These are phyloP conservation scores for Claviceps pusilla DNA, from an alignment of 2,329 filamentous ascomycete species.

Conservation along the genomic window DNA sequence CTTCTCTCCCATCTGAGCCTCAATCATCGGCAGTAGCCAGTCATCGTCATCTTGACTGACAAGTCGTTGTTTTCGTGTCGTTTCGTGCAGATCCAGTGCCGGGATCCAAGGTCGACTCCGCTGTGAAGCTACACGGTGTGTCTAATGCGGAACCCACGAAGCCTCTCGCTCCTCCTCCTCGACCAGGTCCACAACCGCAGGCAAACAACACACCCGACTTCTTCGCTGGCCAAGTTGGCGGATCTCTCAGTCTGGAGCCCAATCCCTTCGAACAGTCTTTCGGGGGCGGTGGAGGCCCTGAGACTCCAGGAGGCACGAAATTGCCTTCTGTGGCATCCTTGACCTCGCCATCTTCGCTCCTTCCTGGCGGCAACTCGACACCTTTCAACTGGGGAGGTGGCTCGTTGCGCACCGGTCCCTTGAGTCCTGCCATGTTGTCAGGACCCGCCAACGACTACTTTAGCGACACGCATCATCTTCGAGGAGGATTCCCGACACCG, in stretches of 20 bases:
- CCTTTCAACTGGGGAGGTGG: conserved; percentile 68
- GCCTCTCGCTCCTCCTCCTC: conserved; percentile 56
- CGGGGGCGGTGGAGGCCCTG: conserved; percentile 44
- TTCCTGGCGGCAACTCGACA: conserved; percentile 57
- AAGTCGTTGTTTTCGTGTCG: conserved; percentile 6
- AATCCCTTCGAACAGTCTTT: conserved; percentile 98
- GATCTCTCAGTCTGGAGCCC: conserved; percentile 60
- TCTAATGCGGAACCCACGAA: conserved; percentile 45
- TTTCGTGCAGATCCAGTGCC: conserved; percentile 23
- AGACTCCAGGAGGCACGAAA: conserved; percentile 71
- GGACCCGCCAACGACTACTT: conserved; percentile 82
- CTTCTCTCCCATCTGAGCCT: background rate
- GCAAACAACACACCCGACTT: conserved; percentile 50
- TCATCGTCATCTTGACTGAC: conserved; percentile 8
- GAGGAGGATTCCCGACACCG: conserved; percentile 79
- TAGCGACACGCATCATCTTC: conserved; percentile 59
- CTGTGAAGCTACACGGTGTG: conserved; percentile 33
- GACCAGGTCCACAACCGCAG: conserved; percentile 36
- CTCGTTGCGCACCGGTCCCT: conserved; percentile 76
- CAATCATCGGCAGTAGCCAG: background rate
- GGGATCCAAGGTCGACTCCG: conserved; percentile 31
- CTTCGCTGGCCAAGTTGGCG: conserved; percentile 43
- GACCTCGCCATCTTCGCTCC: conserved; percentile 73
- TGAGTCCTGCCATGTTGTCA: conserved; percentile 94
- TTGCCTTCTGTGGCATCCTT: conserved; percentile 80